Percentiles rank a stretch among this genome's conserved stretches.
Conservation (phyloP, 768 basidiomycete genomes). For the Auriculariales sp. region DNA sequence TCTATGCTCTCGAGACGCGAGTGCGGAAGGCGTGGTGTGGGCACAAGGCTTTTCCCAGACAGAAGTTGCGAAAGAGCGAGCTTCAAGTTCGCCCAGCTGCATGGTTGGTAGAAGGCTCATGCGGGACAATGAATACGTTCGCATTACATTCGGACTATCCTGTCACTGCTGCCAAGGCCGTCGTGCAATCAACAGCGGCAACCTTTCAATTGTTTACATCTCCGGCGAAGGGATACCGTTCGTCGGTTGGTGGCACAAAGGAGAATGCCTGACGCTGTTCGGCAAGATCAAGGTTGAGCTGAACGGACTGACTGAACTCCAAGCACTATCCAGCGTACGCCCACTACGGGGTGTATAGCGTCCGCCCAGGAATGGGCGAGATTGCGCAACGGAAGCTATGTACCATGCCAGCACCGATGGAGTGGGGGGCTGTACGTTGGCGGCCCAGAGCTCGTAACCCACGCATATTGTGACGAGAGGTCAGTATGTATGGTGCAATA, state of each 20-base stretch:
- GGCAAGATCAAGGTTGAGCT: slow-evolving; percentile 15
- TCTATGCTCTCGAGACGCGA: slow-evolving; percentile 21
- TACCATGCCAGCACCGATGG: too few species aligned
- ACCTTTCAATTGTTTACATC: slow-evolving; percentile 15
- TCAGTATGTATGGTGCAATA: too few species aligned
- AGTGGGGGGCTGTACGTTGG: too few species aligned
- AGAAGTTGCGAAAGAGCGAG: slow-evolving; percentile 14
- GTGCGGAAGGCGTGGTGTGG: slow-evolving; percentile 23
- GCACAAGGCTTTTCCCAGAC: slow-evolving; percentile 19
- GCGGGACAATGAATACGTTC: slow-evolving; percentile 11
- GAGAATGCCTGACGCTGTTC: slow-evolving; percentile 12
- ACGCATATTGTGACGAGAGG: too few species aligned
- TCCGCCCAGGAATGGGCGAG: slow-evolving; percentile 12
- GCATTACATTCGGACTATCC: slow-evolving; percentile 17
- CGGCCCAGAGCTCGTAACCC: too few species aligned
- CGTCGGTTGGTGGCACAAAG: slow-evolving; percentile 1
- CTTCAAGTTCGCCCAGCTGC: not conserved
- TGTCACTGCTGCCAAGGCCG: slow-evolving; percentile 14
- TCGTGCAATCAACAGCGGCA: slow-evolving; percentile 3
- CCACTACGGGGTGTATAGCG: slow-evolving; percentile 12
- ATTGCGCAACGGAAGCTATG: too few species aligned
- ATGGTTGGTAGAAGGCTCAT: too few species aligned
- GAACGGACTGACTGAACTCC: slow-evolving; percentile 12
- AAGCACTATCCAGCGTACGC: not conserved
- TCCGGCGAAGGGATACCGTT: slow-evolving; percentile 13